Evolutionary conservation across 345 rosid species (phyloP), one percentile per base, ranked within the genome.

Genomic region (Litchi chinensis): DNA sequence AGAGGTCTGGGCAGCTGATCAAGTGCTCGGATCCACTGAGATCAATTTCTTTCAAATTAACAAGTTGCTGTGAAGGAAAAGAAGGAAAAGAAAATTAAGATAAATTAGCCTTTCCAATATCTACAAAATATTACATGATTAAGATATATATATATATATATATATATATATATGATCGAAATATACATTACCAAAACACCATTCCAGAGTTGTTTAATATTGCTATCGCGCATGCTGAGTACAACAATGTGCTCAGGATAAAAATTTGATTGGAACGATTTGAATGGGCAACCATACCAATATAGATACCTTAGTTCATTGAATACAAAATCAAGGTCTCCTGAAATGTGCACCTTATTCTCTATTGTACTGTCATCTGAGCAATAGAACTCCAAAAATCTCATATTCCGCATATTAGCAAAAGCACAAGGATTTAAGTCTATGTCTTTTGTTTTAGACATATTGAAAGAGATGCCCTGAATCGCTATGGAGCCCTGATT

Each of bases 301-400:
- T 69, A 57, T 6, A 77, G 80, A 73, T 73, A 77, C 43, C 57
- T 69, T 26, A 77, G 43, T 22, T 62, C 52, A 18, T 68, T 69
- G 16, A 68, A 9, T 7, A 57, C 41, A 77, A 16, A 7, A 37
- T 65, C 22, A 32, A 62, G 12, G 24, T 56, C 60, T 9, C 64
- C 57, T 3, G 37, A 50, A 52, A 22, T 32, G 19, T 22, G n/a
- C 26, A 43, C 77, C 21, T 73, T 79, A 54, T 0, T 5, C 11
- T 50, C 77, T 0, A 21, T 21, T 13, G 9, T 3, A 22, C 2
- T 5, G 9, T 4, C 3, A 62, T 11, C 2, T 46, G 26, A 22
- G 12, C 26, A 5, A 62, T n/a, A 13, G 32, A n/a, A 5, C 4
- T 64, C 65, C 16, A 79, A 52, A 21, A 79, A 13, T 65, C 77